These are phyloP conservation scores for Cutaneotrichosporon arboriforme DNA, from an alignment of 1,284 basidiomycete genomes.

Conservation along the genomic window DNA sequence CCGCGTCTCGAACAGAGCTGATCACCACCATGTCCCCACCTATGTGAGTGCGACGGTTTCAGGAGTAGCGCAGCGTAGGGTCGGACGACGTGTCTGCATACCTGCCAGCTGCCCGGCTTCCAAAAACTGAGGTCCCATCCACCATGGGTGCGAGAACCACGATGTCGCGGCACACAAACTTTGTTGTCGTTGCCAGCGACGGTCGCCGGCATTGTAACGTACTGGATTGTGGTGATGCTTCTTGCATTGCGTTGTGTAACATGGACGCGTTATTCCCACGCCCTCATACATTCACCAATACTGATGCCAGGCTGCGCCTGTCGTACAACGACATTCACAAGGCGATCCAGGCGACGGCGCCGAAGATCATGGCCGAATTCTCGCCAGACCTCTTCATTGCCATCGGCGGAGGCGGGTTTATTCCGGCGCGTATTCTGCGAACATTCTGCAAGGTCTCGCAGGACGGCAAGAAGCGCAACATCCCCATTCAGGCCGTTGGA, in stretches of 20 bases:
- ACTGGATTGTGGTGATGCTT: too few species aligned
- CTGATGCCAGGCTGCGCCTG: constrained; percentile 26
- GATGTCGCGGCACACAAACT: too few species aligned
- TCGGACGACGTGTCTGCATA: too few species aligned
- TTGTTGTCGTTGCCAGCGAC: too few species aligned
- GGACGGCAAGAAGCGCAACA: constrained; percentile 60
- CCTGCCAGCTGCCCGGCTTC: too few species aligned
- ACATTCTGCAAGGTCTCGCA: constrained; percentile 75
- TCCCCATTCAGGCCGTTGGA: constrained; percentile 85
- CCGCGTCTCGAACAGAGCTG: too few species aligned
- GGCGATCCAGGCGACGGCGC: constrained; percentile 41
- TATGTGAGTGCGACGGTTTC: constrained; percentile 1
- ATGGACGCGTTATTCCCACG: not conserved
- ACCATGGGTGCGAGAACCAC: too few species aligned
- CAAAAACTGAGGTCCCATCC: too few species aligned
- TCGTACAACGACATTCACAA: constrained; percentile 49
- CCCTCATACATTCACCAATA: not conserved
- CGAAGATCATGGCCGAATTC: constrained; percentile 45
- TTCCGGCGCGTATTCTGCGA: constrained; percentile 86
- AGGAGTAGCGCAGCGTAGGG: too few species aligned
- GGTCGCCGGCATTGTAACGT: too few species aligned
- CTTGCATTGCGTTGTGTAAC: not conserved
- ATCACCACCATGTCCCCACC: constrained; percentile 8
- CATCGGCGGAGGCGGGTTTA: constrained; percentile 66
- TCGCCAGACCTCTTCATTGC: constrained; percentile 43